These are phyloP conservation scores for Phytophthora europaea DNA, from an alignment of 352 stramenopile genomes.

Conservation along the genomic window DNA sequence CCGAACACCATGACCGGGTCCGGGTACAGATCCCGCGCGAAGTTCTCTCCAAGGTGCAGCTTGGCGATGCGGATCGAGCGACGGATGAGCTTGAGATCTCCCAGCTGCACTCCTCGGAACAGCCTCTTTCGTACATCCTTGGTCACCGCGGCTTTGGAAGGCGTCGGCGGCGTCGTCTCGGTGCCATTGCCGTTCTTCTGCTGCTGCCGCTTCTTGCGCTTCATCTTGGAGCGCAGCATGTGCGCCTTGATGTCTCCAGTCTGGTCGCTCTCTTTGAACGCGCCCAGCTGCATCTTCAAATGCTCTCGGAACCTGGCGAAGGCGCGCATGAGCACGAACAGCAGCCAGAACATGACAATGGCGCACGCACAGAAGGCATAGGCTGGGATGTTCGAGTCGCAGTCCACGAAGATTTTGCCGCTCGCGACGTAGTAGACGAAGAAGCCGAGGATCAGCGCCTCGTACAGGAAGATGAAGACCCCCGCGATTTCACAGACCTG, in stretches of 20 bases:
- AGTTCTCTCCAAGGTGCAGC: constrained; percentile 57
- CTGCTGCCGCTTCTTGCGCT: constrained; percentile 52
- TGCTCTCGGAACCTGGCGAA: constrained; percentile 87
- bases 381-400: constrained; percentile 47
- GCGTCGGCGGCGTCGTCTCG: not conserved
- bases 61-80: constrained; percentile 67
- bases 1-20: constrained; percentile 73
- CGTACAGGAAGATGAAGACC: constrained; percentile 66
- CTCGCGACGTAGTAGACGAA: constrained; percentile 70
- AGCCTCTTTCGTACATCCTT: constrained; percentile 75
- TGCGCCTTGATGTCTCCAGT: constrained; percentile 82
- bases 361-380: constrained; percentile 63
- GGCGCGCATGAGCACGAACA: constrained; percentile 73
- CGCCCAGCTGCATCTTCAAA: constrained; percentile 87
- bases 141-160: constrained; percentile 44
- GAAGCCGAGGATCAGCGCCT: constrained; percentile 53
- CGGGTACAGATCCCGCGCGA: constrained; percentile 72
- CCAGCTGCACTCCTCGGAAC: constrained; percentile 77
- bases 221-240: constrained; percentile 67
- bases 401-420: constrained; percentile 64
- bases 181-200: constrained; percentile 32
- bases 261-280: constrained; percentile 85
- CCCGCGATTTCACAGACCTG: constrained; percentile 82
- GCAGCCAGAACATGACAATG: constrained; percentile 64
- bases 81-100: constrained; percentile 69